Conservation (phyloP, 306 rosid species). For the Trifolium fragiferum region DNA sequence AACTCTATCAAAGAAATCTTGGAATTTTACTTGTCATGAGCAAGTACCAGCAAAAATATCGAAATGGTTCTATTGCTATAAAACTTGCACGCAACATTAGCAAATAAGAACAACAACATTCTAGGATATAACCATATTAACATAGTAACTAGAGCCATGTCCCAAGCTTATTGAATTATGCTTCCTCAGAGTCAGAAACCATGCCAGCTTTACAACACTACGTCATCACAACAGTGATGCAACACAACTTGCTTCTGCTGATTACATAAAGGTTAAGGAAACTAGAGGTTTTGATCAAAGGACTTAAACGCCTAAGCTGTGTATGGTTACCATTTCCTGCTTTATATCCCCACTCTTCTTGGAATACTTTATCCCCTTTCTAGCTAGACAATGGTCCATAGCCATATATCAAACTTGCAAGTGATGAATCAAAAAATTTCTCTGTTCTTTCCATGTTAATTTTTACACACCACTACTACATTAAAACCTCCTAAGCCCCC, state of each 20-base stretch:
- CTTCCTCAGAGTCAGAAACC: slow-evolving; percentile 9
- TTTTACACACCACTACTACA: slow-evolving; percentile 25
- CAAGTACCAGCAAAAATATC: slow-evolving; percentile 2
- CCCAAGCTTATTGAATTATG: neutral
- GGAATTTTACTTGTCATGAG: slow-evolving; percentile 5
- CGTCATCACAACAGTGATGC: slow-evolving; percentile 2
- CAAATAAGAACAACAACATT: neutral
- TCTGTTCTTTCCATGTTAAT: slow-evolving; percentile 9
- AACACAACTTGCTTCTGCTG: slow-evolving; percentile 11
- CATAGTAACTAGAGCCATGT: slow-evolving; percentile 5
- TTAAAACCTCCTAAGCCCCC: slow-evolving; percentile 3
- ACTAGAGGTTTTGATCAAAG: slow-evolving; percentile 8
- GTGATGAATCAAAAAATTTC: slow-evolving; percentile 18
- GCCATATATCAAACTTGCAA: neutral
- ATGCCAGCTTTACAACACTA: slow-evolving; percentile 10
- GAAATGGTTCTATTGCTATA: slow-evolving; percentile 3
- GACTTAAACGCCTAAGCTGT: neutral
- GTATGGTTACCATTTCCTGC: slow-evolving; percentile 7
- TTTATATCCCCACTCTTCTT: neutral
- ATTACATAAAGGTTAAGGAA: slow-evolving; percentile 6
- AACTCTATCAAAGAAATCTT: slow-evolving; percentile 26
- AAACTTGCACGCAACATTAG: slow-evolving; percentile 17
- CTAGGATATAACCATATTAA: slow-evolving; percentile 14
- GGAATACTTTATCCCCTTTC: neutral
- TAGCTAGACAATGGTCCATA: neutral